A percentile compares a stretch with the other conserved stretches of the same genome.
Conservation (phyloP, 768 basidiomycete species). For the Russula sp. region DNA sequence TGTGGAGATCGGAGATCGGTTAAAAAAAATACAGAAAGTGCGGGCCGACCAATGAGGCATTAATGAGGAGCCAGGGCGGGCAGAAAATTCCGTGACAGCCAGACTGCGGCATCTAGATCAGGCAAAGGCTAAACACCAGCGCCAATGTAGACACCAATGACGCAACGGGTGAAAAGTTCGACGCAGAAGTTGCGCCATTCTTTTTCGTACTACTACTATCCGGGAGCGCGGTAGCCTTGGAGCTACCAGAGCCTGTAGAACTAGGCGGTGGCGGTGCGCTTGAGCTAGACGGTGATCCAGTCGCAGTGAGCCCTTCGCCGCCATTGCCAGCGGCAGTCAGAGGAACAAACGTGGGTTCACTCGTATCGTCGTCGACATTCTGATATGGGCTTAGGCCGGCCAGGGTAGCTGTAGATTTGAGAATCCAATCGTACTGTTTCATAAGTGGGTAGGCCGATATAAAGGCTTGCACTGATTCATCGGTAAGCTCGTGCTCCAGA, state of each 20-base stretch:
- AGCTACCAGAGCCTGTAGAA: not conserved
- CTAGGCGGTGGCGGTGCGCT: not conserved
- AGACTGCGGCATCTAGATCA: not conserved
- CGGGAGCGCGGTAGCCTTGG: not conserved
- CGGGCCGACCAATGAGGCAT: not conserved
- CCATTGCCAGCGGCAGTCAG: slow-evolving; percentile 20
- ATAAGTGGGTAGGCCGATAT: slow-evolving; percentile 62
- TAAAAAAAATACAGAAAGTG: not conserved
- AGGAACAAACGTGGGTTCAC: not conserved
- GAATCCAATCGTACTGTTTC: slow-evolving; percentile 66
- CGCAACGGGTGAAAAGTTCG: not conserved
- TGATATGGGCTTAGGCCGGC: slow-evolving; percentile 27
- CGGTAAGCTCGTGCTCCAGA: slow-evolving; percentile 78
- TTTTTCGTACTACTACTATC: slow-evolving; percentile 1
- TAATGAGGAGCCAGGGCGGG: too few relatives aligned
- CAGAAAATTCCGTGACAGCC: not conserved
- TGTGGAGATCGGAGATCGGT: not conserved
- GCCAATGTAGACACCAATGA: slow-evolving; percentile 3
- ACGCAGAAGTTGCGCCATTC: not conserved
- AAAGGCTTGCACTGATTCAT: slow-evolving; percentile 62
- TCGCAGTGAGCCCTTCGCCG: slow-evolving; percentile 13
- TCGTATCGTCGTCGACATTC: slow-evolving; percentile 7
- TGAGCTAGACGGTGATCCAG: not conserved
- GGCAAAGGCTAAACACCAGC: not conserved
- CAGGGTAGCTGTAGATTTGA: slow-evolving; percentile 50